Conservation (phyloP, 805 yeast species). For the Candida bentonensis region DNA sequence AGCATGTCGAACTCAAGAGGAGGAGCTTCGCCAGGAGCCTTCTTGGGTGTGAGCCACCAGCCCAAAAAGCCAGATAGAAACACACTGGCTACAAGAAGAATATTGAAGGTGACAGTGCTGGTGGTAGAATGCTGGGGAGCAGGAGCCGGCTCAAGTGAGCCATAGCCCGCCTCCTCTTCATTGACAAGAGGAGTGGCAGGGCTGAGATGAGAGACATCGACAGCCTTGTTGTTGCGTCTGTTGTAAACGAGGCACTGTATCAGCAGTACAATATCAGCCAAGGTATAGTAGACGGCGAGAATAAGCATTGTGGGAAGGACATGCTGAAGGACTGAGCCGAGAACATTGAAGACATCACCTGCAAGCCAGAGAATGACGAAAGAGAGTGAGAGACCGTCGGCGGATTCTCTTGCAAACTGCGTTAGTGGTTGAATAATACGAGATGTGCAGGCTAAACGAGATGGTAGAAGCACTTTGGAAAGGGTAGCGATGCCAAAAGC, state of each 20-base stretch:
- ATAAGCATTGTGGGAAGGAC: slow-evolving; percentile 90
- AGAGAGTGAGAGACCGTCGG: slow-evolving; percentile 79
- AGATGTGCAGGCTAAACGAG: no score
- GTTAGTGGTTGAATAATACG: no score
- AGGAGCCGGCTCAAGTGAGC: slow-evolving; percentile 9
- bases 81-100: slow-evolving; percentile 50
- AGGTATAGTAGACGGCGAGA: slow-evolving; percentile 81
- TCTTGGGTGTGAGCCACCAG: slow-evolving; percentile 58
- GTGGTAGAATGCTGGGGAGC: slow-evolving; percentile 4
- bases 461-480: no score
- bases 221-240: slow-evolving; percentile 34
- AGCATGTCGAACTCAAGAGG: slow-evolving; percentile 49
- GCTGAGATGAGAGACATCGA: slow-evolving; percentile 38
- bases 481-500: no score
- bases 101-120: slow-evolving; percentile 12
- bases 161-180: slow-evolving; percentile 3
- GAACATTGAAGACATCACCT: slow-evolving; percentile 86
- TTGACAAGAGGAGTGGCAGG: slow-evolving; percentile 71
- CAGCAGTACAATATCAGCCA: slow-evolving; percentile 75
- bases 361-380: slow-evolving; percentile 84
- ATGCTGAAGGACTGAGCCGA: slow-evolving; percentile 83
- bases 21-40: slow-evolving; percentile 26
- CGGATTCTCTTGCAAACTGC: slow-evolving; percentile 56
- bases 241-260: slow-evolving; percentile 78
- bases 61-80: slow-evolving; percentile 73